phyloP scores from a whole-genome alignment of 2,329 filamentous ascomycete genomes.

The Mycocentrospora acerina region DNA sequence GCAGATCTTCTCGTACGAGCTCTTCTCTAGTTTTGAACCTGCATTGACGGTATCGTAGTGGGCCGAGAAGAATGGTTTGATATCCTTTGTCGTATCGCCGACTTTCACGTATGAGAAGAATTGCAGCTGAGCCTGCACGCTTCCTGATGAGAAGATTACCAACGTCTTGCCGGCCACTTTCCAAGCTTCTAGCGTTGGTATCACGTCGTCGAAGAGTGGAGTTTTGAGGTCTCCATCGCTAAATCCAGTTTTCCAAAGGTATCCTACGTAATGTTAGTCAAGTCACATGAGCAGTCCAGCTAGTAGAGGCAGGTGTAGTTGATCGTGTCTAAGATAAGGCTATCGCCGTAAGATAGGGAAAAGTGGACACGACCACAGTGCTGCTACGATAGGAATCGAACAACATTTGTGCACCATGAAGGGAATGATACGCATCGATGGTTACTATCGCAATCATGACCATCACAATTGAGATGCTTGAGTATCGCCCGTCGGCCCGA shows the following conservation, averaged over 20 bases:
- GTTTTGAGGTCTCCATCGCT: constrained; percentile 67
- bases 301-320: too few species aligned
- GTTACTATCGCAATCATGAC: constrained; percentile 23
- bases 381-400: constrained; percentile 4
- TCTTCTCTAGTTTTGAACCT: constrained; percentile 67
- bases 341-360: too few species aligned
- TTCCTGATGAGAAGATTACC: constrained; percentile 81
- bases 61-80: constrained; percentile 39
- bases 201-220: constrained; percentile 73
- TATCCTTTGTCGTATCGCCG: constrained; percentile 43
- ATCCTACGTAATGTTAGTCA: constrained; percentile 48
- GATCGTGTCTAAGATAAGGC: too few species aligned
- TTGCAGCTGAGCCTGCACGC: constrained; percentile 77
- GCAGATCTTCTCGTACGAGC: constrained; percentile 69
- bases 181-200: constrained; percentile 64
- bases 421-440: constrained; percentile 1
- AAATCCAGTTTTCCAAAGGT: constrained; percentile 77
- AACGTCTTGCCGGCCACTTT: constrained; percentile 56
- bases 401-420: constrained; percentile 12
- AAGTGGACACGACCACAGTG: constrained; percentile 4
- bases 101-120: constrained; percentile 64
- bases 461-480: constrained; percentile 24
- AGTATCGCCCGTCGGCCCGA: constrained; percentile 24
- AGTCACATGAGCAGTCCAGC: constrained; percentile 6
- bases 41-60: constrained; percentile 78